Base-by-base conservation (phyloP, 805 yeast genomes). In the Saccharomycopsis oosterbeekiorum region DNA sequence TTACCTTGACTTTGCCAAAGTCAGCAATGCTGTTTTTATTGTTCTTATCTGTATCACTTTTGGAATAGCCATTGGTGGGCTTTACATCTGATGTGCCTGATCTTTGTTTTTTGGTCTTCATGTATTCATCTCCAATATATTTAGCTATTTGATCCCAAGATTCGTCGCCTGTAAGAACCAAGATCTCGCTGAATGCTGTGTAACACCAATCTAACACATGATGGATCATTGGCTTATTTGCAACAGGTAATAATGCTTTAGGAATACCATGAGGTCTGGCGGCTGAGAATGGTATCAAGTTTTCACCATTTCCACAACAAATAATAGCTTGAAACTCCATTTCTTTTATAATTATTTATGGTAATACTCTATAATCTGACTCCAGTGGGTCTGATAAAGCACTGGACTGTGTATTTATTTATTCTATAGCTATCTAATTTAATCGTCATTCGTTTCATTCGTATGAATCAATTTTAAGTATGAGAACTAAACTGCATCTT, bases 301-400 rank as follows among this genome's bases (percentile, higher is more conserved):
- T 78, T 19, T 77, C 76, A 14, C 98, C 98, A 59, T 81, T 83
- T 1, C 98, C 98, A 75, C 98, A 92, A 61, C 90, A 82, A 21
- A 93, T 82, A 57, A 93, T 80, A 0, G 97, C 97, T 69, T 92
- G 97, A 70, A 91, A 87, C 74, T 91, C 97, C 97, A 93, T 92
- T 21, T 24, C 14, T 42, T 24, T 55, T 55, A 19, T 21, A 11
- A 26, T 24, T 17, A 14, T 37, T 37, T 2, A 29, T 29, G 34
- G 6, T 29, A 3, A 3, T 29, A 29, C 34, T 29, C 34, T 29
- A 29, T 29, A 29, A 29, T 29, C 6, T 3, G 34, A 6, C 3
- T 29, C 6, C 34, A 29, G 6, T 29, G 34, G 34, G 6, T 3
- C 6, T 29, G 34, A 29, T 29, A 29, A 29, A 29, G 6, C 6